Percentiles rank a stretch among this genome's conserved stretches.
phyloP scores from a whole-genome alignment of 768 basidiomycete genomes.

The Floccularia luteovirens region DNA sequence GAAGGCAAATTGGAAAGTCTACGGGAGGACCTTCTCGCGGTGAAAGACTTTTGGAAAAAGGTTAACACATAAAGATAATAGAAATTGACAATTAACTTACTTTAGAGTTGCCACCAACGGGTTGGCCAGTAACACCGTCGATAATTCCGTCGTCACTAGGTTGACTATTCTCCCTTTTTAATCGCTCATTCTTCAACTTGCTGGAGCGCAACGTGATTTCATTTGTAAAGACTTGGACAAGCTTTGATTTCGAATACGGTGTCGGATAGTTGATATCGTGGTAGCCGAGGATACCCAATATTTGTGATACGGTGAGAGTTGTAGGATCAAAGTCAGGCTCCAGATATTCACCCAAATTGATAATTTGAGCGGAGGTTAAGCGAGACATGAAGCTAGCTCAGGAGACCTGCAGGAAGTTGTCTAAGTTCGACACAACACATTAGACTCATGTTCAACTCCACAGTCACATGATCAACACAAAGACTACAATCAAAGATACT shows the following conservation, averaged over 20 bases:
- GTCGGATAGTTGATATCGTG: slow-evolving; percentile 72
- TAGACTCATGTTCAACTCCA: not conserved
- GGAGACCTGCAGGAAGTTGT: not conserved
- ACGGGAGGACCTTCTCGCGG: slow-evolving; percentile 51
- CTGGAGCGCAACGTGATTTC: slow-evolving; percentile 56
- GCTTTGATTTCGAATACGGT: slow-evolving; percentile 70
- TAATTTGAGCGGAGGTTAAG: slow-evolving; percentile 71
- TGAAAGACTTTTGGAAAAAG: not conserved
- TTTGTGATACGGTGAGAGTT: slow-evolving; percentile 71
- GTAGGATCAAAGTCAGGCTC: slow-evolving; percentile 70
- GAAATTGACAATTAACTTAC: slow-evolving; percentile 18
- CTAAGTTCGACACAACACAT: not conserved
- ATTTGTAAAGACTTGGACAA: slow-evolving; percentile 71
- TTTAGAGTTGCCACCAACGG: slow-evolving; percentile 38
- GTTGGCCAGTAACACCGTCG: slow-evolving; percentile 77
- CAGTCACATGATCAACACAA: no score
- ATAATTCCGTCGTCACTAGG: slow-evolving; percentile 80
- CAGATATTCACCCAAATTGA: slow-evolving; percentile 71
- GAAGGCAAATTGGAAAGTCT: slow-evolving; percentile 55
- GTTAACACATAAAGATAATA: not conserved
- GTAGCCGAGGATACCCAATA: slow-evolving; percentile 69
- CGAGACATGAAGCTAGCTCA: slow-evolving; percentile 50
- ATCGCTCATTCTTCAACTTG: slow-evolving; percentile 55
- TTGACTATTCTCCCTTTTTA: slow-evolving; percentile 58
- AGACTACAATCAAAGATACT: no score